Percentiles rank a stretch among this genome's conserved stretches.
Conservation (phyloP, 2,329 filamentous ascomycete species). For the Alternaria gansuensis region DNA sequence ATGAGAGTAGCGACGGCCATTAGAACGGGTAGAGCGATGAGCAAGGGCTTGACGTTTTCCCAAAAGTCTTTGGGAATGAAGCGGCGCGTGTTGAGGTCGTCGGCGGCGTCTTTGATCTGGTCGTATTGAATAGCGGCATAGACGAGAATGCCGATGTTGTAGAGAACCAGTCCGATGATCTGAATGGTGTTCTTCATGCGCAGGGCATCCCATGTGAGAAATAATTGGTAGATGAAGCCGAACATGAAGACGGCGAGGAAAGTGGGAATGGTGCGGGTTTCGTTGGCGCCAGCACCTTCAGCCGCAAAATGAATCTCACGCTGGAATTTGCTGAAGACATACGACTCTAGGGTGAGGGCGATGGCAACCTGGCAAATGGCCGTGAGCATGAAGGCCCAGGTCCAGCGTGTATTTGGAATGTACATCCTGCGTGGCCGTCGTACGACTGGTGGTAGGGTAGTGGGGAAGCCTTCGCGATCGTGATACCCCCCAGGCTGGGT, state of each 20-base stretch:
- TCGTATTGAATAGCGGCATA: conserved; percentile 94
- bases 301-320: conserved; percentile 59
- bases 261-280: conserved; percentile 79
- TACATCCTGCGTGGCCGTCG: conserved; percentile 65
- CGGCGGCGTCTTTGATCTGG: conserved; percentile 81
- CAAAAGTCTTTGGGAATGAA: conserved; percentile 69
- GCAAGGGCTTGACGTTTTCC: conserved; percentile 73
- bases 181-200: conserved; percentile 98
- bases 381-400: conserved; percentile 81
- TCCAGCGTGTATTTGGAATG: conserved; percentile 85
- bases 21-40: conserved; percentile 85
- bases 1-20: conserved; percentile 77
- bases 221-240: conserved; percentile 89
- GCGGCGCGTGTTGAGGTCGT: conserved; percentile 57
- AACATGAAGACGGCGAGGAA: conserved; percentile 98
- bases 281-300: conserved; percentile 51
- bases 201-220: conserved; percentile 92
- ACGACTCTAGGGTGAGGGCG: conserved; percentile 87
- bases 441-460: conserved; percentile 54
- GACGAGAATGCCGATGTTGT: conserved; percentile 89
- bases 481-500: conserved; percentile 61
- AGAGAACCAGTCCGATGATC: conserved; percentile 91
- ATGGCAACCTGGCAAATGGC: conserved; percentile 79
- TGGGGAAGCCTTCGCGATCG: conserved; percentile 52
- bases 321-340: conserved; percentile 86